Conservation (phyloP, 169 alveolate species). For the Babesia caballi region DNA sequence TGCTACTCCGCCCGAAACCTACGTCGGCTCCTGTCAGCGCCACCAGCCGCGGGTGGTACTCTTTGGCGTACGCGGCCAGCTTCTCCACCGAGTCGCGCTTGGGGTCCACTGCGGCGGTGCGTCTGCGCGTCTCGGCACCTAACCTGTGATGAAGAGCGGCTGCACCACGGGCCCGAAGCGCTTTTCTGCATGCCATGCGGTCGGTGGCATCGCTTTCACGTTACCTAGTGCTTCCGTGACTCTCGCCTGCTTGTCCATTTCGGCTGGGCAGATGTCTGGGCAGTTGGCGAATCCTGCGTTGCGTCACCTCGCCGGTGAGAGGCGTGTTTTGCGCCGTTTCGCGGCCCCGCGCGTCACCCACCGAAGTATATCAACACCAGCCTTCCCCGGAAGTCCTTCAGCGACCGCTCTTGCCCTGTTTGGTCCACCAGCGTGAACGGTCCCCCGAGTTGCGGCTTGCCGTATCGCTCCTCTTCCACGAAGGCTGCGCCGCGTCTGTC, state of each 20-base stretch:
- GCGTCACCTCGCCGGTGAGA: background rate
- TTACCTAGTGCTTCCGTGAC: constrained; percentile 74
- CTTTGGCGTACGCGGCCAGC: constrained; percentile 61
- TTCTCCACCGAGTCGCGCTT: constrained; percentile 70
- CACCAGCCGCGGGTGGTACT: constrained; percentile 66
- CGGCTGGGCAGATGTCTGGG: constrained; percentile 90
- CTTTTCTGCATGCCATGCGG: constrained; percentile 3
- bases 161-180: constrained; percentile 70
- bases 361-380: constrained; percentile 66
- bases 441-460: constrained; percentile 84
- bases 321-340: background rate
- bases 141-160: constrained; percentile 73
- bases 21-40: constrained; percentile 75
- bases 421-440: constrained; percentile 77
- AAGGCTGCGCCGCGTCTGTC: constrained; percentile 15
- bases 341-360: background rate
- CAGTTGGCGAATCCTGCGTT: constrained; percentile 80
- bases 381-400: constrained; percentile 61
- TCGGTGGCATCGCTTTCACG: background rate
- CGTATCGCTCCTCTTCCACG: constrained; percentile 60
- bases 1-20: background rate
- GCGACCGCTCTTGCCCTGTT: constrained; percentile 55
- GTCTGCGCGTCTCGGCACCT: background rate
- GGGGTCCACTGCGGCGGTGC: constrained; percentile 62
- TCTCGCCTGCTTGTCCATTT: constrained; percentile 79